Conservation (phyloP, 2,329 filamentous ascomycete genomes). For the Amphichorda felina region DNA sequence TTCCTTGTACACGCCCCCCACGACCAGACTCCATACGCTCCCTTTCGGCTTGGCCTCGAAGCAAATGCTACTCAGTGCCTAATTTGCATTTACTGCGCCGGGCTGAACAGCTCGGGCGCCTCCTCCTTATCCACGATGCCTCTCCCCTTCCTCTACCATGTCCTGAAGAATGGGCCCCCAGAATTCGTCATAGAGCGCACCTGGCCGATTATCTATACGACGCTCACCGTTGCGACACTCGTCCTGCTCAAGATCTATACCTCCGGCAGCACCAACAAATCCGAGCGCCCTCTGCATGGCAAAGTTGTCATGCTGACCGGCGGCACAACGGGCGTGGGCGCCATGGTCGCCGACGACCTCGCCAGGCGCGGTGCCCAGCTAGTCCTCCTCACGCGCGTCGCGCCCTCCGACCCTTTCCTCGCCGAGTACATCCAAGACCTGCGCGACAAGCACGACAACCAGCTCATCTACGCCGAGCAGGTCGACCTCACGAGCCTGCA, state of each 20-base stretch:
- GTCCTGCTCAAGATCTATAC: constrained; percentile 59
- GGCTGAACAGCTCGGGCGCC: constrained; percentile 1
- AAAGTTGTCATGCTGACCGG: constrained; percentile 92
- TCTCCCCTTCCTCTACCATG: constrained; percentile 35
- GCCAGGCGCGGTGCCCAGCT: constrained; percentile 80
- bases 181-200: constrained; percentile 32
- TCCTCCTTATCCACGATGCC: constrained; percentile 27
- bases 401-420: constrained; percentile 75
- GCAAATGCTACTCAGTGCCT: too few species aligned
- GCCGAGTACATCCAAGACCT: constrained; percentile 89
- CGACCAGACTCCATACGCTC: too few species aligned
- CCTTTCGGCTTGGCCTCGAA: too few species aligned
- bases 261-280: constrained; percentile 59
- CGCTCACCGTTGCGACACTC: constrained; percentile 23
- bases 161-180: constrained; percentile 36
- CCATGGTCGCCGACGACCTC: constrained; percentile 60
- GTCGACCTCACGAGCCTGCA: constrained; percentile 83
- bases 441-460: constrained; percentile 62
- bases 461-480: constrained; percentile 90
- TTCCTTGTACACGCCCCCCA: too few species aligned
- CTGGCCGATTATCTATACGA: constrained; percentile 27
- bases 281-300: constrained; percentile 80
- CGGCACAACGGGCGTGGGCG: constrained; percentile 87
- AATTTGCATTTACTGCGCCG: neutral
- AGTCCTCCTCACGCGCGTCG: constrained; percentile 74